A percentile compares a stretch with the other conserved stretches of the same genome.
Conservation (phyloP, 140 eudicot species). For the Bidens hawaiensis region DNA sequence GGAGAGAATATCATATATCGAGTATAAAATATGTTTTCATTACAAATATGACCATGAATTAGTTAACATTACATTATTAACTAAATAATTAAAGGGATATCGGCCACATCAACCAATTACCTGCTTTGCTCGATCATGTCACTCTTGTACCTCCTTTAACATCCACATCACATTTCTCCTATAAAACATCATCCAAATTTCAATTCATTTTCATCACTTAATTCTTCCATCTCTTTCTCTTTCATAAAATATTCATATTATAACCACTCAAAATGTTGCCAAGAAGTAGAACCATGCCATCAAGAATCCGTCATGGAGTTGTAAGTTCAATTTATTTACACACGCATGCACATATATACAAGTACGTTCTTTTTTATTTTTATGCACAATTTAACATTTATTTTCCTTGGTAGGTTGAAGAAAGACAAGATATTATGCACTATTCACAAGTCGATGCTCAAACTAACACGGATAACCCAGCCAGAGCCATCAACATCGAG, state of each 20-base stretch:
- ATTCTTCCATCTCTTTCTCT: conserved; percentile 3
- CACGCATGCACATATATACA: not conserved
- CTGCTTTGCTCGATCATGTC: conserved; percentile 15
- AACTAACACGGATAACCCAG: conserved; percentile 20
- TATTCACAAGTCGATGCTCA: conserved; percentile 49
- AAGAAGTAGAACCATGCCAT: conserved; percentile 64
- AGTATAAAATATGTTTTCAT: no score
- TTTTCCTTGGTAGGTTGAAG: conserved; percentile 33
- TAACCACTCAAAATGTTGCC: conserved; percentile 42
- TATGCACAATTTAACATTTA: not conserved
- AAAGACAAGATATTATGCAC: conserved; percentile 47
- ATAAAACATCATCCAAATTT: conserved; percentile 4
- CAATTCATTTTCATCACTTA: conserved; percentile 4
- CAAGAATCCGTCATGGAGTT: conserved; percentile 49
- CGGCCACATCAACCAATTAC: not conserved
- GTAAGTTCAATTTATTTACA: conserved; percentile 28
- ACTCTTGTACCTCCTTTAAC: not conserved
- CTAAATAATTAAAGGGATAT: not conserved
- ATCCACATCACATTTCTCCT: not conserved
- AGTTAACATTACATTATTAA: no score
- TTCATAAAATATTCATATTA: not conserved
- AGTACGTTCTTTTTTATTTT: no score
- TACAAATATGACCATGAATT: no score
- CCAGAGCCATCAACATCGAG: conserved; percentile 39
- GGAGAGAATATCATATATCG: no score